Evolutionary conservation across 192 early-diverging fungal genomes (phyloP).

Genomic region (Coemansia sp.): DNA sequence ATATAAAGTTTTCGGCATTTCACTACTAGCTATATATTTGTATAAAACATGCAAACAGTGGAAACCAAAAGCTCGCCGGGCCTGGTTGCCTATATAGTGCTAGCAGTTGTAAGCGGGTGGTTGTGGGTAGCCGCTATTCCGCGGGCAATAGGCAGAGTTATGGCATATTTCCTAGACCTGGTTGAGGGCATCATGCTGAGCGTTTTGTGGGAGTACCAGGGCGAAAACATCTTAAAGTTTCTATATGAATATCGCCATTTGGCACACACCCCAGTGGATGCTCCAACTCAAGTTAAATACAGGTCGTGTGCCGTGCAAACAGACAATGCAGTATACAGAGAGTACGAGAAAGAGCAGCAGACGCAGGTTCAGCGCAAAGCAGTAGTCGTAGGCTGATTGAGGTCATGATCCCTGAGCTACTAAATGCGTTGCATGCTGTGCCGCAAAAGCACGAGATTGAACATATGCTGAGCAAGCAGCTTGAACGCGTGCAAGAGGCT

Average conservation of each 20-base stretch:
- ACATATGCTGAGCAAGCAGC: background rate
- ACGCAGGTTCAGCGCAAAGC: background rate
- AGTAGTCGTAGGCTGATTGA: conserved; percentile 19
- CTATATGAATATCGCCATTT: conserved; percentile 16
- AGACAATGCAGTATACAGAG: conserved; percentile 4
- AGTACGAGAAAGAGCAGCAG: conserved; percentile 5
- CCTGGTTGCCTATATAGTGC: background rate
- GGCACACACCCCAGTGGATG: background rate
- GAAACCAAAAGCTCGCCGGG: conserved; percentile 5
- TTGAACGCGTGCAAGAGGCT: background rate
- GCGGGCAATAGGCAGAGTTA: conserved; percentile 6
- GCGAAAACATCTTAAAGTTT: conserved; percentile 31
- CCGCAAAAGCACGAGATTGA: conserved; percentile 3
- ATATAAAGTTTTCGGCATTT: background rate
- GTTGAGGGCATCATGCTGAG: conserved; percentile 30
- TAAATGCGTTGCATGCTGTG: conserved; percentile 16
- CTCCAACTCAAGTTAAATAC: background rate
- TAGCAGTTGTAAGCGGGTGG: conserved; percentile 8
- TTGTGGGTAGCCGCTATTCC: conserved; percentile 26
- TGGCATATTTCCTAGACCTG: conserved; percentile 14
- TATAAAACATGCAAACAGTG: background rate
- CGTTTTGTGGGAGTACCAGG: conserved; percentile 34
- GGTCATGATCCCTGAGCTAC: conserved; percentile 22
- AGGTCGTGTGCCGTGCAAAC: conserved; percentile 11
- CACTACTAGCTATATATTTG: background rate